phyloP scores from a whole-genome alignment of 352 stramenopile species.

The Albugo candida region DNA sequence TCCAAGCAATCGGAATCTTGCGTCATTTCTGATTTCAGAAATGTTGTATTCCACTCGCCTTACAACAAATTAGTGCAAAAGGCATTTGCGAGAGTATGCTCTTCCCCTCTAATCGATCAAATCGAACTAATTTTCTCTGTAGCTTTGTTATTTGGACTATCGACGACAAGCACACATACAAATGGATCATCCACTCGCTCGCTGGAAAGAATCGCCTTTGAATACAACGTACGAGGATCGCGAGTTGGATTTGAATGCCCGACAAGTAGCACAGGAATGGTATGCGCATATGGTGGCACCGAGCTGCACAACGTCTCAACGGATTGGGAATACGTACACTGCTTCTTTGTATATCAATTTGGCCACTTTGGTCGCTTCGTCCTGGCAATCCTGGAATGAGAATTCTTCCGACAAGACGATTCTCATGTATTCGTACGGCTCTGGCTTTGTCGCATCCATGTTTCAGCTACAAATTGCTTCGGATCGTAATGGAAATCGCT shows the following conservation, averaged over 20 bases:
- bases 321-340: slow-evolving; percentile 95
- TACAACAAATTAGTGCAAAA: slow-evolving; percentile 99
- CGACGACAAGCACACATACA: slow-evolving; percentile 12
- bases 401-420: slow-evolving; percentile 28
- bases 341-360: slow-evolving; percentile 93
- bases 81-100: slow-evolving; percentile 76
- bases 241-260: slow-evolving; percentile 75
- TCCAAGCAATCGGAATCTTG: slow-evolving; percentile 6
- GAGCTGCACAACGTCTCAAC: slow-evolving; percentile 69
- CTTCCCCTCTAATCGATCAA: too few species aligned
- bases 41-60: slow-evolving; percentile 92
- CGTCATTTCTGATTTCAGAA: slow-evolving; percentile 26
- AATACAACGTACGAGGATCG: slow-evolving; percentile 86
- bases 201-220: slow-evolving; percentile 61
- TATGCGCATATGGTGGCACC: slow-evolving; percentile 72
- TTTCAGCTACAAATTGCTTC: slow-evolving; percentile 51
- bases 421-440: slow-evolving; percentile 94
- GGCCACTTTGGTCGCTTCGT: slow-evolving; percentile 69
- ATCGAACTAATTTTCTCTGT: background rate
- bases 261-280: slow-evolving; percentile 45
- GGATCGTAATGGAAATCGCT: slow-evolving; percentile 19
- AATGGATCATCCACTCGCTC: slow-evolving; percentile 17
- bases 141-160: slow-evolving; percentile 42
- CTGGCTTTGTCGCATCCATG: slow-evolving; percentile 91
- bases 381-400: too few species aligned